Conservation (phyloP, 805 yeast species). For the Torulaspora indica region DNA sequence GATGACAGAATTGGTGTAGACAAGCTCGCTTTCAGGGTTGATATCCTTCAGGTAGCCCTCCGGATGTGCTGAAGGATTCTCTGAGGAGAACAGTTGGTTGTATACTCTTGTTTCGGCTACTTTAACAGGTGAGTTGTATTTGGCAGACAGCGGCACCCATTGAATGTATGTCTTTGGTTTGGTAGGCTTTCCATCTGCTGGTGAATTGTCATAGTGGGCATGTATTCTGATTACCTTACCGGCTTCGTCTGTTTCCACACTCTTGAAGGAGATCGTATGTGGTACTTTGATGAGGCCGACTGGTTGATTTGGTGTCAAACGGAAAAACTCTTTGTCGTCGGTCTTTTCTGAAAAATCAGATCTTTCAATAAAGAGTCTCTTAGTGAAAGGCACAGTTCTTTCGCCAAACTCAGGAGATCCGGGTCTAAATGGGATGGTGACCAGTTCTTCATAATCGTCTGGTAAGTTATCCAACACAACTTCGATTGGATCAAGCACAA, state of each 20-base stretch:
- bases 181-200: slow-evolving; percentile 41
- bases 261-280: slow-evolving; percentile 65
- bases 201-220: slow-evolving; percentile 72
- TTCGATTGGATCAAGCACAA: slow-evolving; percentile 81
- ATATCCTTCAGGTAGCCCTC: slow-evolving; percentile 85
- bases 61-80: slow-evolving; percentile 84
- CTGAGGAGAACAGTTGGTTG: slow-evolving; percentile 82
- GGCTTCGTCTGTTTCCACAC: slow-evolving; percentile 49
- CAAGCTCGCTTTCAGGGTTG: slow-evolving; percentile 70
- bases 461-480: slow-evolving; percentile 76
- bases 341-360: slow-evolving; percentile 72
- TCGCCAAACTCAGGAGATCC: slow-evolving; percentile 75
- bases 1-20: slow-evolving; percentile 59
- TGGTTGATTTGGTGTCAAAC: slow-evolving; percentile 89
- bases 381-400: slow-evolving; percentile 69
- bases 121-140: slow-evolving; percentile 56
- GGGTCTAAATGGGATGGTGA: slow-evolving; percentile 85
- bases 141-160: slow-evolving; percentile 79
- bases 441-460: slow-evolving; percentile 64
- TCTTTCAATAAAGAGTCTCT: slow-evolving; percentile 77
- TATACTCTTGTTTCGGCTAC: slow-evolving; percentile 79
- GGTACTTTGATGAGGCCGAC: slow-evolving; percentile 95
- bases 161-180: slow-evolving; percentile 96
- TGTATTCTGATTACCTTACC: slow-evolving; percentile 69
- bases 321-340: slow-evolving; percentile 67